These are phyloP conservation scores for Patellaria atrata DNA, from an alignment of 495 filamentous ascomycete species.

Conservation along the genomic window DNA sequence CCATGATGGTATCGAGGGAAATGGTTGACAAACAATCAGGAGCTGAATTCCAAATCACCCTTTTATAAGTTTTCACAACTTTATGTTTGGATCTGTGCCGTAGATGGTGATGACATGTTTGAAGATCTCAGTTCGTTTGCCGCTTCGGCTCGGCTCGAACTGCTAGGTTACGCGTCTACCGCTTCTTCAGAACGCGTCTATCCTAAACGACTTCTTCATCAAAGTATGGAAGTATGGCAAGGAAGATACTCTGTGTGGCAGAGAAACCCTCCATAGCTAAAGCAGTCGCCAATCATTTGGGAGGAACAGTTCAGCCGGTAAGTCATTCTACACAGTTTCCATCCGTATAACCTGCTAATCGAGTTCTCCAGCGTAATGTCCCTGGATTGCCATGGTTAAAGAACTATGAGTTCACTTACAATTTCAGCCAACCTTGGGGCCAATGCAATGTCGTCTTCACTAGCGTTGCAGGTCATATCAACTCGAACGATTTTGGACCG, in stretches of 20 bases:
- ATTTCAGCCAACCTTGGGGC: conserved; percentile 72
- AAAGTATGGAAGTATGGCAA: conserved; percentile 4
- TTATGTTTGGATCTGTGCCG: not conserved
- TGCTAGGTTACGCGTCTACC: not conserved
- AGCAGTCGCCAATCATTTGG: conserved; percentile 78
- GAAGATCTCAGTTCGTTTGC: not conserved
- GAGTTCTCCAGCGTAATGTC: conserved; percentile 34
- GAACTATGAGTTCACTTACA: conserved; percentile 84
- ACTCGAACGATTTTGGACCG: conserved; percentile 51
- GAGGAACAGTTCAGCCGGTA: conserved; percentile 56
- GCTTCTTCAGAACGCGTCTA: conserved; percentile 9
- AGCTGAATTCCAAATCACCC: no score
- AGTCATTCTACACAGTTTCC: conserved; percentile 22
- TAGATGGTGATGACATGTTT: conserved; percentile 4
- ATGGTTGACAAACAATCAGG: not conserved
- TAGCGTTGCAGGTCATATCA: conserved; percentile 75
- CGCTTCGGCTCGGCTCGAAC: not conserved
- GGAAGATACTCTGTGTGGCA: conserved; percentile 73
- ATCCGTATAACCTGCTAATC: not conserved
- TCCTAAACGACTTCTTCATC: conserved; percentile 7
- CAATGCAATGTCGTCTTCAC: conserved; percentile 80
- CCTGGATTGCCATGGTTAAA: conserved; percentile 65
- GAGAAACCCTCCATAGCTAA: conserved; percentile 96
- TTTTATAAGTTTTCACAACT: no score
- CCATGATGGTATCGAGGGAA: not conserved